Evolutionary conservation across 1,139 yeast genomes (phyloP).

Genomic region (Suhomyces coccinellae): DNA sequence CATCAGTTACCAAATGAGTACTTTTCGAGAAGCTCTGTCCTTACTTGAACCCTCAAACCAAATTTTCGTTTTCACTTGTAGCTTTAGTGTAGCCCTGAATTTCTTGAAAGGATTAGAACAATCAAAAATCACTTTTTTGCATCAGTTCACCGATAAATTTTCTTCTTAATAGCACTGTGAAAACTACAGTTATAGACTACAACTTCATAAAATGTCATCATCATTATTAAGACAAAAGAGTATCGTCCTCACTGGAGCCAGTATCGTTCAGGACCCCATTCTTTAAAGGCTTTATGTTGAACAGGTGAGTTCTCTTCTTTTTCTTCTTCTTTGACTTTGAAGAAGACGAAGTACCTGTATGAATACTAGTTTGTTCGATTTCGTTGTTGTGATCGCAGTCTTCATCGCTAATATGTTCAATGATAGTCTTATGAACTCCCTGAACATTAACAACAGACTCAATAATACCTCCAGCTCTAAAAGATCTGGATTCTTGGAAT

Average conservation of each 20-base stretch:
- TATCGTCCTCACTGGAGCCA: slow-evolving; percentile 6
- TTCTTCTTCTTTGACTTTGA: slow-evolving; percentile 10
- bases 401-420: slow-evolving; percentile 58
- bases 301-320: slow-evolving; percentile 17
- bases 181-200: too few species aligned
- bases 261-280: slow-evolving; percentile 1
- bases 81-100: too few species aligned
- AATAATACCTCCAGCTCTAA: slow-evolving; percentile 69
- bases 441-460: slow-evolving; percentile 83
- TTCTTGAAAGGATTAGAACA: too few species aligned
- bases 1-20: too few species aligned
- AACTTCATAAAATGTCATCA: not conserved
- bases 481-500: slow-evolving; percentile 38
- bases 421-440: slow-evolving; percentile 85
- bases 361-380: slow-evolving; percentile 6
- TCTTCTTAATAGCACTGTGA: too few species aligned
- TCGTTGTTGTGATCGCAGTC: slow-evolving; percentile 15
- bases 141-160: too few species aligned
- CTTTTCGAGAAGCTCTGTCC: too few species aligned
- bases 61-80: too few species aligned
- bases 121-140: too few species aligned
- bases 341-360: slow-evolving; percentile 1
- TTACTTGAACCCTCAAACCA: too few species aligned
- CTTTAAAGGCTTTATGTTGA: slow-evolving; percentile 14
- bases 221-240: slow-evolving; percentile 7